Evolutionary conservation across 2,329 filamentous ascomycete genomes (phyloP), one percentile per base, ranked within the genome.

Genomic region (Clonostachys solani): DNA sequence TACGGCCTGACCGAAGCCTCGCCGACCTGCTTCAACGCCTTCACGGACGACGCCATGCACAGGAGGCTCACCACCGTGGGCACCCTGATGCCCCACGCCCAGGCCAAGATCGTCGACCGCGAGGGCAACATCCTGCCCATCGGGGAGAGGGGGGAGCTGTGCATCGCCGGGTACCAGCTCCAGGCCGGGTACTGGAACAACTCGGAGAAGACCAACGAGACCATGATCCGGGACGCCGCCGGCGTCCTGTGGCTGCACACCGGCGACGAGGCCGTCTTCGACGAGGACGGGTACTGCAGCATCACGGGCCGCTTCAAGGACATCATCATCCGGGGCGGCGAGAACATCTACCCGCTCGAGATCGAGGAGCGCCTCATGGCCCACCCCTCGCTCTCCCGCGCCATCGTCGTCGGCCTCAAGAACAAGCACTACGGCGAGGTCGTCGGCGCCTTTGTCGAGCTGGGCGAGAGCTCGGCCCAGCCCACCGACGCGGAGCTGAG

Each of bases 221-320:
- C 71, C 9, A 80, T 81, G 77, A 60, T 71, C 17, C 64, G 74
- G 18, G 77, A 81, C 54, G 67, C 72, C 47, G 66, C 74, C 0
- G 76, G 78, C 1, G 67, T 77, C 17, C 56, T 83, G 50, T 89
- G 86, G 84, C 68, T 64, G 52, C 78, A 82, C 52, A 88, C 85
- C 0, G 85, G 85, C 1, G 87, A 92, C 57, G 77, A 87, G 52
- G 77, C 89, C 34, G 73, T 84, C 7, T 81, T 84, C 48, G 85
- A 89, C 49, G 77, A 81, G 34, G 66, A 81, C 9, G 86, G 85
- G 0, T 88, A 87, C 59, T 89, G 85, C 54, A 75, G 72, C 7
- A 89, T 91, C 54, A 90, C 86, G 0, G 86, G 87, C 1, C 73
- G 86, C 17, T 88, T 89, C 67, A 90, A 90, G 67, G 87, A 91